These are phyloP conservation scores for Clavaria fumosa DNA, from an alignment of 768 basidiomycete genomes.

Conservation along the genomic window DNA sequence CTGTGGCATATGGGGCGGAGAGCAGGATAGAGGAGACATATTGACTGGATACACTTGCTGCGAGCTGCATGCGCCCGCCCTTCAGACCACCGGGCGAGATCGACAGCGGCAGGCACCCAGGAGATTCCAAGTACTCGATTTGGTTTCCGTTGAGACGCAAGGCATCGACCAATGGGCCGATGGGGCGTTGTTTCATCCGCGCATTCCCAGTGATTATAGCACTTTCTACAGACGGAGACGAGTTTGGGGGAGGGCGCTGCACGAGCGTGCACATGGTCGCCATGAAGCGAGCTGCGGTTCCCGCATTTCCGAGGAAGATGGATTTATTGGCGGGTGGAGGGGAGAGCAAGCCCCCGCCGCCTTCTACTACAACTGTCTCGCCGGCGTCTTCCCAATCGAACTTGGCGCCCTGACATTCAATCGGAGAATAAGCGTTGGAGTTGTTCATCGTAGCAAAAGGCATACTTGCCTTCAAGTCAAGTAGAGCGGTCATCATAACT, in stretches of 20 bases:
- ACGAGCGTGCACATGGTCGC: slow-evolving; percentile 92
- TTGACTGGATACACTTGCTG: slow-evolving; percentile 93
- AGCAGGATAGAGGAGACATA: slow-evolving; percentile 96
- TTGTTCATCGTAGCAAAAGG: slow-evolving; percentile 2
- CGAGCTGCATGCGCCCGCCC: slow-evolving; percentile 71
- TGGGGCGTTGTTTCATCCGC: slow-evolving; percentile 97
- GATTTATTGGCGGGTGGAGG: slow-evolving; percentile 72
- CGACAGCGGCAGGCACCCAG: slow-evolving; percentile 78
- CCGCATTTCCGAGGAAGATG: slow-evolving; percentile 92
- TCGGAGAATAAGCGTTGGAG: slow-evolving; percentile 1
- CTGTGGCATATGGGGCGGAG: slow-evolving; percentile 82
- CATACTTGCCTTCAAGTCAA: slow-evolving; percentile 60
- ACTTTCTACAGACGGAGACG: slow-evolving; percentile 24
- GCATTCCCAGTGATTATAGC: slow-evolving; percentile 95
- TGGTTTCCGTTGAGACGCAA: slow-evolving; percentile 65
- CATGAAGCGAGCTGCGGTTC: slow-evolving; percentile 94
- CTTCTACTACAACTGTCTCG: slow-evolving; percentile 84
- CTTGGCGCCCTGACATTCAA: slow-evolving; percentile 51
- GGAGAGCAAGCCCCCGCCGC: slow-evolving; percentile 66
- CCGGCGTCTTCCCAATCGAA: slow-evolving; percentile 96
- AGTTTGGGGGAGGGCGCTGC: slow-evolving; percentile 25
- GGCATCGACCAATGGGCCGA: slow-evolving; percentile 88
- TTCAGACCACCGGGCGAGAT: slow-evolving; percentile 73
- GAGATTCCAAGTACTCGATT: slow-evolving; percentile 63
- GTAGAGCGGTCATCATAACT: slow-evolving; percentile 94